These are phyloP conservation scores for Apostasia ramifera DNA, from an alignment of 106 monocot species.

Conservation along the genomic window DNA sequence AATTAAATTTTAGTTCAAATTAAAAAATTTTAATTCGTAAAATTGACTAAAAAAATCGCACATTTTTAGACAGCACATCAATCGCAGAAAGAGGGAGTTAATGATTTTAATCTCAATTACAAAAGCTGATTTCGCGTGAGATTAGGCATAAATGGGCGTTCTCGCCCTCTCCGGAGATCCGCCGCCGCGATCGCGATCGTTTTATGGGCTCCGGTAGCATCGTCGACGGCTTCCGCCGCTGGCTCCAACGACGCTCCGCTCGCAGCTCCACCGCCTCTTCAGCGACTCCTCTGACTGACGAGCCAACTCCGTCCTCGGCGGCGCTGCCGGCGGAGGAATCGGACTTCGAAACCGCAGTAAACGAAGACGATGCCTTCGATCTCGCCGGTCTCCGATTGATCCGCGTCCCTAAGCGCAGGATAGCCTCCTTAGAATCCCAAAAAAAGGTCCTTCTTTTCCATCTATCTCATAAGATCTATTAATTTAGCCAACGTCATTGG, in stretches of 20 bases:
- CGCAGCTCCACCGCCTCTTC: neutral
- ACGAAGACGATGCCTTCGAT: slow-evolving; percentile 24
- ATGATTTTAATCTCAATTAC: too few species aligned
- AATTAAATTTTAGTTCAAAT: too few species aligned
- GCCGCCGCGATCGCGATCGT: neutral
- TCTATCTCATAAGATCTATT: neutral
- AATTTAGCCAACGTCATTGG: neutral
- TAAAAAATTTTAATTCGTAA: too few species aligned
- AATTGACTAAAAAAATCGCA: too few species aligned
- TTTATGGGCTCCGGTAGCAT: slow-evolving; percentile 46
- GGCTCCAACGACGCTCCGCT: slow-evolving; percentile 38
- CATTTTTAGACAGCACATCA: too few species aligned
- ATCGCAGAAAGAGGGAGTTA: too few species aligned
- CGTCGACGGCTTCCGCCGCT: slow-evolving; percentile 54
- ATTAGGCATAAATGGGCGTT: too few species aligned
- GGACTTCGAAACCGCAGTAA: neutral
- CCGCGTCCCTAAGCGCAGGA: slow-evolving; percentile 47
- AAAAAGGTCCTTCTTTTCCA: slow-evolving; percentile 28
- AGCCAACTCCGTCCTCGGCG: neutral
- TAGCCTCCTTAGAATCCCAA: slow-evolving; percentile 15
- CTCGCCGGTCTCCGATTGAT: slow-evolving; percentile 19
- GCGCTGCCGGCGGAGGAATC: slow-evolving; percentile 4
- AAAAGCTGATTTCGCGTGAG: too few species aligned
- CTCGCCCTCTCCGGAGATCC: neutral
- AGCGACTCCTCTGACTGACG: neutral